Conservation (phyloP, 1,284 basidiomycete genomes). For the Hypsizygus ulmarius region DNA sequence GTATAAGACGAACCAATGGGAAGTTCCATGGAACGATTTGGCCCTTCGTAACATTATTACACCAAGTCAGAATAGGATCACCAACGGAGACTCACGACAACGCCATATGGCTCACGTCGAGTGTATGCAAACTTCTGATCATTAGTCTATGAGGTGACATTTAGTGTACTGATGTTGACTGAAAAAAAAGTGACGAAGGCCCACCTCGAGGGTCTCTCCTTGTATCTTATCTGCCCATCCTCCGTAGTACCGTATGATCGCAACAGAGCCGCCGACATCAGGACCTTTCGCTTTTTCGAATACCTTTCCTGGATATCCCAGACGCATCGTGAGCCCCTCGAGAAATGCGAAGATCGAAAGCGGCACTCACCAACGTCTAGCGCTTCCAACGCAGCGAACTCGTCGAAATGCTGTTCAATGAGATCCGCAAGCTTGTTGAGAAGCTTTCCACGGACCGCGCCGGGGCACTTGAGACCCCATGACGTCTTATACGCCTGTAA, state of each 20-base stretch:
- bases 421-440: slow-evolving; percentile 68
- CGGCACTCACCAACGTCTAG: slow-evolving; percentile 53
- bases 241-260: slow-evolving; percentile 43
- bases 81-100: slow-evolving; percentile 40
- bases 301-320: slow-evolving; percentile 37
- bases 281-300: slow-evolving; percentile 46
- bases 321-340: not conserved
- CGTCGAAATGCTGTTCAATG: slow-evolving; percentile 66
- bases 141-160: slow-evolving; percentile 41
- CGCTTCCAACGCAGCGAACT: slow-evolving; percentile 70
- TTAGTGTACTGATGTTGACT: not conserved
- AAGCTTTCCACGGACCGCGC: slow-evolving; percentile 53
- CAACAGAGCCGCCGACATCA: slow-evolving; percentile 49
- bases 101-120: slow-evolving; percentile 88
- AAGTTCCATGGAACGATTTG: slow-evolving; percentile 76
- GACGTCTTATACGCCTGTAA: slow-evolving; percentile 13
- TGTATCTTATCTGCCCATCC: slow-evolving; percentile 64
- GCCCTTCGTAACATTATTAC: slow-evolving; percentile 32
- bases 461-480: slow-evolving; percentile 15
- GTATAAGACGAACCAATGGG: slow-evolving; percentile 32
- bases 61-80: not conserved
- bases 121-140: slow-evolving; percentile 70
- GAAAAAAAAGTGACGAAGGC: slow-evolving; percentile 18
- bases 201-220: slow-evolving; percentile 57
- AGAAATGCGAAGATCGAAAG: not conserved